Evolutionary conservation across 495 filamentous ascomycete species (phyloP), one percentile per base, ranked within the genome.

Genomic region (Recurvomyces mirabilis): DNA sequence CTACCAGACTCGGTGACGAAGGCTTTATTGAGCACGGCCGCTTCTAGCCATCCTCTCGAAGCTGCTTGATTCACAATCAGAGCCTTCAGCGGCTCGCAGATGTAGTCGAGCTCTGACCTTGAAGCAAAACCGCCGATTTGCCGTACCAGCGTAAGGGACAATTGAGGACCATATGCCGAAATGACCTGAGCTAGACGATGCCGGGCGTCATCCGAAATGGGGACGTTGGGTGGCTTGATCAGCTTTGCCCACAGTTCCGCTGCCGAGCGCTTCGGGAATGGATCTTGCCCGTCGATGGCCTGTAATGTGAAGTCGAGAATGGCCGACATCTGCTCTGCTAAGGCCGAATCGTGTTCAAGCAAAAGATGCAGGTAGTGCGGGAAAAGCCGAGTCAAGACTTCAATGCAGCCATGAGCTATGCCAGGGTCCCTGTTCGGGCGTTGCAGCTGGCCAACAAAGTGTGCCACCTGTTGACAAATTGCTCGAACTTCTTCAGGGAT

Each of bases 241-340:
- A 54, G 25, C 29, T 46, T 51, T 18, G 42, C 77, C 87, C 88
- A 95, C 53, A 95, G 89, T 20, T 78, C 71, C 21, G 78, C 75
- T 0, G 87, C 81, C 4, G 84, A 77, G 28, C 72, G 74, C 59
- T 94, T 89, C 1, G 87, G 83, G 24, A 95, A 68, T 0, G 82
- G 74, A 26, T 95, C 87, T 2, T 70, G 73, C 7, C 78, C 79
- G 28, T 72, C 67, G 15, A 98, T 63, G 26, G 83, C 75, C 47
- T 79, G 68, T 28, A 94, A 70, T 1, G 77, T 74, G 58, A 94
- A 93, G 22, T 81, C 63, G 56, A 94, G 77, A 13, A 52, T 23
- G 9, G 43, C 11, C 24, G 36, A 37, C 2, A 49, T 38, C 17
- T 40, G 39, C 25, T 15, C 84, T 65, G 15, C 74, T 64, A 5